phyloP scores from a whole-genome alignment of 75 land plant genomes.

The Pinus albicaulis region DNA sequence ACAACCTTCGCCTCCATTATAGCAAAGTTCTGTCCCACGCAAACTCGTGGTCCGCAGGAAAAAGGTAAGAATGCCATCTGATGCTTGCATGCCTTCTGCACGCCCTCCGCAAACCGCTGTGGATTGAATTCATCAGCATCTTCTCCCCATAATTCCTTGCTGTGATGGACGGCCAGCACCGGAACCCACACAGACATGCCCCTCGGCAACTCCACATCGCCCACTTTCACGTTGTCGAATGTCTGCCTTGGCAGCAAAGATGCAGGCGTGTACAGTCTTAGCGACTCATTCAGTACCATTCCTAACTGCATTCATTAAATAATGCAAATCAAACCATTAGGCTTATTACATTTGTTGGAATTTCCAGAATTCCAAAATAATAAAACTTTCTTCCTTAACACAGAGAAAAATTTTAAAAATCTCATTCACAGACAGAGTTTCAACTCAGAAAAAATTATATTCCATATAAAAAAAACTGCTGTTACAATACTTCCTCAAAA shows the following conservation, averaged over 20 bases:
- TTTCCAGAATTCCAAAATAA: too few relatives aligned
- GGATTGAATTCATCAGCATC: slow-evolving; percentile 84
- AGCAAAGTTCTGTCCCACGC: slow-evolving; percentile 80
- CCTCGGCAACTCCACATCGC: slow-evolving; percentile 60
- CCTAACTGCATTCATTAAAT: slow-evolving; percentile 15
- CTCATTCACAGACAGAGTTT: too few relatives aligned
- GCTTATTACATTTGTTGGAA: too few relatives aligned
- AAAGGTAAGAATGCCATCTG: slow-evolving; percentile 56
- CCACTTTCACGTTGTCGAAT: slow-evolving; percentile 58
- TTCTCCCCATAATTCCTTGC: slow-evolving; percentile 67
- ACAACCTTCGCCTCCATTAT: slow-evolving; percentile 75
- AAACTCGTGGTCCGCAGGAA: slow-evolving; percentile 66
- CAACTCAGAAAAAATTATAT: too few relatives aligned
- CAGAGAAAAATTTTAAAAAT: too few relatives aligned
- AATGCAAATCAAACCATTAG: not conserved
- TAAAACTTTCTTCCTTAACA: too few relatives aligned
- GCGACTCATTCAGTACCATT: too few relatives aligned
- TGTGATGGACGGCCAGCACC: slow-evolving; percentile 63
- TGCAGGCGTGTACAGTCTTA: slow-evolving; percentile 54
- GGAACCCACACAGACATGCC: slow-evolving; percentile 77
- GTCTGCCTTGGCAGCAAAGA: slow-evolving; percentile 53
- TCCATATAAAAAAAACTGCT: too few relatives aligned
- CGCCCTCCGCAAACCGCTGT: slow-evolving; percentile 52
- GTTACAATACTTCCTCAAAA: too few relatives aligned
- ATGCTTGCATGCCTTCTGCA: slow-evolving; percentile 37